A percentile compares a stretch with the other conserved stretches of the same genome.
Evolutionary conservation across 768 basidiomycete species (phyloP).

Genomic region (Tulasnella sp.): DNA sequence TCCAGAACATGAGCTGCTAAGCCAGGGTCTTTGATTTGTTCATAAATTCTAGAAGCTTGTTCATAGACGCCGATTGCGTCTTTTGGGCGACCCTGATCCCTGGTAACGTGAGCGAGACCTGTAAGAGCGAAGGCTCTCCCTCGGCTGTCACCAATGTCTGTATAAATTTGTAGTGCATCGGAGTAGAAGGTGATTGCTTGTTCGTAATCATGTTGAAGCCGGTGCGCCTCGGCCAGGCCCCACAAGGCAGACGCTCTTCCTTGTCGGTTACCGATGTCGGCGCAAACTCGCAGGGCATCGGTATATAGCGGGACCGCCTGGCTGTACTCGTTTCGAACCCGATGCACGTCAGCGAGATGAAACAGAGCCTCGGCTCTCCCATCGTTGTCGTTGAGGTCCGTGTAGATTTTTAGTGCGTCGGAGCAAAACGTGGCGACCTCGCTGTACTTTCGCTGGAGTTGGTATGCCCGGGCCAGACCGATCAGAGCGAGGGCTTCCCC

Average conservation of each 20-base stretch:
- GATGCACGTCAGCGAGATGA: neutral
- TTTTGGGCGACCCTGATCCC: neutral
- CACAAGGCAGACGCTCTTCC: neutral
- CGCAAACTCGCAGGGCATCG: neutral
- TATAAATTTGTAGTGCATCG: too few relatives aligned
- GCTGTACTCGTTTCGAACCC: neutral
- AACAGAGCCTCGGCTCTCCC: neutral
- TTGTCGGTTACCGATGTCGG: neutral
- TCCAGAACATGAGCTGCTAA: neutral
- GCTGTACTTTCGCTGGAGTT: neutral
- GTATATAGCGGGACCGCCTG: neutral
- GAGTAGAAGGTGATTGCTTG: too few relatives aligned
- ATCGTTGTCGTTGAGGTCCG: neutral
- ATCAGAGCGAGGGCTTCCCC: neutral
- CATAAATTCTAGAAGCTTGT: neutral
- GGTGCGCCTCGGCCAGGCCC: neutral
- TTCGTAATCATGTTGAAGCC: neutral
- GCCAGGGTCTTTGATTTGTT: neutral
- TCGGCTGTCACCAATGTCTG: neutral
- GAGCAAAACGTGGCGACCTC: neutral
- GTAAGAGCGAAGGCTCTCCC: neutral
- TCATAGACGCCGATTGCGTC: neutral
- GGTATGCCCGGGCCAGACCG: neutral
- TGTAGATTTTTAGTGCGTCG: neutral
- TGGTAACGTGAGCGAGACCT: neutral